phyloP scores from a whole-genome alignment of 2,329 filamentous ascomycete species.

The Colletotrichum zoysiae region DNA sequence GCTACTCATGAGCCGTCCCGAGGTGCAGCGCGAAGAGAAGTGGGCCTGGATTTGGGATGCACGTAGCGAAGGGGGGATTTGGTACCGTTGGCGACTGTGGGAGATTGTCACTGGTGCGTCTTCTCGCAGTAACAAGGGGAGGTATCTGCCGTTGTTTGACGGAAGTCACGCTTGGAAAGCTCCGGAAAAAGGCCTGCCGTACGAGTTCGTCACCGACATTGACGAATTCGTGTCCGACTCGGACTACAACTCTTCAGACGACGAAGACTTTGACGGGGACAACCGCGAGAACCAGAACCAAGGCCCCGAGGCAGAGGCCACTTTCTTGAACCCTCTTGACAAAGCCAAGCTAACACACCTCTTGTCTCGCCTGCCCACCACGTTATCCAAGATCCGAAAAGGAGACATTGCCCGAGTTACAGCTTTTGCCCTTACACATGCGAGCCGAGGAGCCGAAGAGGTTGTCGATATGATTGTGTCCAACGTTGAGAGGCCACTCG shows the following conservation, averaged over 20 bases:
- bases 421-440: slow-evolving; percentile 89
- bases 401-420: slow-evolving; percentile 90
- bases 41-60: slow-evolving; percentile 97
- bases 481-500: slow-evolving; percentile 84
- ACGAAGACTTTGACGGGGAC: slow-evolving; percentile 78
- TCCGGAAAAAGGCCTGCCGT: slow-evolving; percentile 79
- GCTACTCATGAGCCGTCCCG: slow-evolving; percentile 85
- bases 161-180: slow-evolving; percentile 81
- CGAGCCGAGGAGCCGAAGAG: slow-evolving; percentile 86
- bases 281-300: slow-evolving; percentile 60
- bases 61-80: slow-evolving; percentile 81
- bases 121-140: slow-evolving; percentile 59
- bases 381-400: slow-evolving; percentile 79
- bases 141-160: slow-evolving; percentile 78
- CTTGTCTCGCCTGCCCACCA: slow-evolving; percentile 83
- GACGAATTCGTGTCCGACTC: slow-evolving; percentile 86
- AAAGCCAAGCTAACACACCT: slow-evolving; percentile 88
- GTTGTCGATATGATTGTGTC: slow-evolving; percentile 89
- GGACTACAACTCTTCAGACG: slow-evolving; percentile 89
- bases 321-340: slow-evolving; percentile 84
- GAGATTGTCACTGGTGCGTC: slow-evolving; percentile 79
- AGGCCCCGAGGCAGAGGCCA: slow-evolving; percentile 62
- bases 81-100: slow-evolving; percentile 95
- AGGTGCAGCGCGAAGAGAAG: slow-evolving; percentile 87
- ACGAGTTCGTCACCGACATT: slow-evolving; percentile 82